Base-by-base conservation (phyloP, 2,329 filamentous ascomycete species). In the Arachnopeziza araneosa region DNA sequence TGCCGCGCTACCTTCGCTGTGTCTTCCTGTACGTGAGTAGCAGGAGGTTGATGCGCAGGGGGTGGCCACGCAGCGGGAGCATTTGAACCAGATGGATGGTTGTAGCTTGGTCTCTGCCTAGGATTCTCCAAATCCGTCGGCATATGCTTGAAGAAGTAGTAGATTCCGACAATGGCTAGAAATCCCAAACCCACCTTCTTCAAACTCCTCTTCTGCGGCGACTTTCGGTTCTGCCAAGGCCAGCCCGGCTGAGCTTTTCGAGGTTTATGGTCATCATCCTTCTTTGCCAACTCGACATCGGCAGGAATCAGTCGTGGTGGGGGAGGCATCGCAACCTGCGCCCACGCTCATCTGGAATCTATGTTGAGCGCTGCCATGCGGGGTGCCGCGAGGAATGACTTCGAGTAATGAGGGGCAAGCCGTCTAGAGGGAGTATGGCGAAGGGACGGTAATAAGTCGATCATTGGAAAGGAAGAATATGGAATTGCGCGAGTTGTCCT, bases 221-320 rank as follows among this genome's bases (percentile, higher is more conserved):
- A 24, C 70, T 55, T 73, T 67, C 54, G 70, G 32, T 67, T 63
- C 52, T 69, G 71, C 69, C 75, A 72, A 21, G 67, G 63, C 52
- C 70, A 65, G 36, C 70, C 67, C 55, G 69, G 63, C 50, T 51
- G 64, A 52, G 51, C 65, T 50, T 66, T 69, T 55, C 69, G 69
- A 7, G 75, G 76, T 62, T 74, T 77, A 71, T 83, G 81, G 71
- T 86, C 83, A 71, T 87, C 85, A 72, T 87, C 80, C 70, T 83
- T 83, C 74, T 87, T 87, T 60, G 83, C 84, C 61, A 85, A 77
- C 77, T 87, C 83, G 74, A 85, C 83, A 69, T 87, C 84, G 60
- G 75, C 78, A 24, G 76, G 71, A 63, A 81, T 77, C 22, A 78
- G 71, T 67, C 72, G 73, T 66, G 71, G 77, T 73, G 73, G 64